phyloP scores from a whole-genome alignment of 139 green algal species.

The Chlorella sp. region DNA sequence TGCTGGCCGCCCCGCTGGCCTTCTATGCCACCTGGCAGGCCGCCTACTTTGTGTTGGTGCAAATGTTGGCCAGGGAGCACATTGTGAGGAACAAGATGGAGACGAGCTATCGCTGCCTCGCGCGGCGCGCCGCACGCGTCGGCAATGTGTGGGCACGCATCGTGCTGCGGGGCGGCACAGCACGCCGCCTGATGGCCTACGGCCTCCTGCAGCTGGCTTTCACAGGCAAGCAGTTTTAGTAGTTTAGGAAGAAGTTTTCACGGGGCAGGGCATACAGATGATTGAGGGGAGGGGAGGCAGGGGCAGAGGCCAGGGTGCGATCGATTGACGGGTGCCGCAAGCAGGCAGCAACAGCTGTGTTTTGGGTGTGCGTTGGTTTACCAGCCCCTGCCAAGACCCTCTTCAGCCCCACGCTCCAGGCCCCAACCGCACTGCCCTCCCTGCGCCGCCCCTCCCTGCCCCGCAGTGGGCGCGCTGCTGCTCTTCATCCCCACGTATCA shows the following conservation, averaged over 20 bases:
- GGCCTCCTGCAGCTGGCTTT: conserved; percentile 61
- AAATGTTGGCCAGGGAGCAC: conserved; percentile 54
- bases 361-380: too few relatives aligned
- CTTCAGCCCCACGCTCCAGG: neutral
- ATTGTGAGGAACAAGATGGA: conserved; percentile 60
- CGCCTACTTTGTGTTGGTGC: conserved; percentile 70
- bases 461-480: conserved; percentile 16
- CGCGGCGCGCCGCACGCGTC: conserved; percentile 57
- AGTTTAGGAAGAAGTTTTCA: too few relatives aligned
- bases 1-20: conserved; percentile 52
- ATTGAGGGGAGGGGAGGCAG: too few relatives aligned
- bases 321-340: too few relatives aligned
- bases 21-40: conserved; percentile 77
- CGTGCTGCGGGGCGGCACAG: conserved; percentile 53
- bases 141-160: conserved; percentile 70
- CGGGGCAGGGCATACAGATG: too few relatives aligned
- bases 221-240: conserved; percentile 37
- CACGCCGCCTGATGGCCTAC: conserved; percentile 48
- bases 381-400: too few relatives aligned
- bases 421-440: neutral
- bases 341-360: too few relatives aligned
- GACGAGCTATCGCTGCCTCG: conserved; percentile 67
- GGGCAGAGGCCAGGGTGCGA: too few relatives aligned
- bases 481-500: conserved; percentile 51
- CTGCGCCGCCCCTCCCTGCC: neutral